Evolutionary conservation across 2,329 filamentous ascomycete species (phyloP), one percentile per base, ranked within the genome.

Genomic region (Tolypocladium tundrense): DNA sequence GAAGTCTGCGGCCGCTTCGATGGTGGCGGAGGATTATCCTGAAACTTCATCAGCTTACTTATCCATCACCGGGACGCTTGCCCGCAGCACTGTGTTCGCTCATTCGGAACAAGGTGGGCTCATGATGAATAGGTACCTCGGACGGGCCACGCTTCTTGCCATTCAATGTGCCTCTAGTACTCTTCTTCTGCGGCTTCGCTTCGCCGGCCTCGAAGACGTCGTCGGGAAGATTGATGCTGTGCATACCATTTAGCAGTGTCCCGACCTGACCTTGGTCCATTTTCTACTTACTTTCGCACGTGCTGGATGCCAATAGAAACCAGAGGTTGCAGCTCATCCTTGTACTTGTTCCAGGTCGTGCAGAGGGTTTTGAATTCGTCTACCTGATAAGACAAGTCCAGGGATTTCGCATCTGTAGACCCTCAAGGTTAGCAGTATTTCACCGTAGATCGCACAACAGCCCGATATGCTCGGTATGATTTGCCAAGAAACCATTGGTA

Each of bases 121-220:
- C 59, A 60, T 61, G 61, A 59, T 60, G 57, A 64, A 66, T 59
- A 60, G 65, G 66, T 73, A 79, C 75, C 71, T 79, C 75, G 62
- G 78, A 67, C 59, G 78, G 74, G 60, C 71, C 73, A 57, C 80
- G 78, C 68, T 81, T 82, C 69, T 77, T 81, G 54, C 69, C 68
- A 58, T 69, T 69, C 13, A 68, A 64, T 56, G 70, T 67, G 61
- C 71, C 71, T 61, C 77, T 77, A 50, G 71, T 66, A 40, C 60
- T 59, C 71, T 83, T 86, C 72, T 76, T 84, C 67, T 80, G 82
- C 6, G 89, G 89, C 66, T 84, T 88, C 54, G 77, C 76, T 72
- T 99, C 94, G 66, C 90, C 90, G 31, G 86, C 76, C 53, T 86
- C 81, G 69, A 99, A 99, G 2, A 97, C 86, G 71, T 99, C 93